phyloP scores from a whole-genome alignment of 2,329 filamentous ascomycete genomes.

The Magnaporthiopsis rhizophila region DNA sequence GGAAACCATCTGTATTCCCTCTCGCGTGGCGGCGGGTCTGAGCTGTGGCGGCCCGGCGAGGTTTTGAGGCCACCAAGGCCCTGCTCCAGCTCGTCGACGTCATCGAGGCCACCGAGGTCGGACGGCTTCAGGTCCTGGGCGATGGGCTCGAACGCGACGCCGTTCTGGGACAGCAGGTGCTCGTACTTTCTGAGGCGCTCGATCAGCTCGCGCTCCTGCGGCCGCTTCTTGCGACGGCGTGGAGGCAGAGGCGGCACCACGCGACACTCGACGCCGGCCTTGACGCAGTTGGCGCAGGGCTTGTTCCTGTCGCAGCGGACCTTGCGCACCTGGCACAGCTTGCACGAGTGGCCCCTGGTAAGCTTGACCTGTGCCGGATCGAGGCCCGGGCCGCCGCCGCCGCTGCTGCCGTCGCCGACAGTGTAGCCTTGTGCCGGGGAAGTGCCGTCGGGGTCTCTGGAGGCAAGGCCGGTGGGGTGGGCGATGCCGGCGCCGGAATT shows the following conservation, averaged over 20 bases:
- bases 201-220: slow-evolving; percentile 62
- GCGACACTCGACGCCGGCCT: slow-evolving; percentile 52
- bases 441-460: neutral
- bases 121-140: slow-evolving; percentile 40
- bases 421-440: slow-evolving; percentile 8
- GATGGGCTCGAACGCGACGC: slow-evolving; percentile 61
- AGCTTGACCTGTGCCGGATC: slow-evolving; percentile 43
- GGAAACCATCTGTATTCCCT: slow-evolving; percentile 37
- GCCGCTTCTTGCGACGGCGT: slow-evolving; percentile 51
- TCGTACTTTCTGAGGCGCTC: slow-evolving; percentile 65
- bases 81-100: slow-evolving; percentile 48
- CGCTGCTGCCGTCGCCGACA: slow-evolving; percentile 20
- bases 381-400: slow-evolving; percentile 12
- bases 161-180: slow-evolving; percentile 53
- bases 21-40: neutral
- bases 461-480: neutral
- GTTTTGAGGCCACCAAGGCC: slow-evolving; percentile 48
- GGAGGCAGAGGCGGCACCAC: slow-evolving; percentile 50
- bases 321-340: slow-evolving; percentile 69
- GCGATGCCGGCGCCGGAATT: neutral
- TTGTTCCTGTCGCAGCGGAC: slow-evolving; percentile 66
- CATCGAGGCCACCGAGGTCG: slow-evolving; percentile 29
- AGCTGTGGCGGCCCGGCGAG: slow-evolving; percentile 26
- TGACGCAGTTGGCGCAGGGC: slow-evolving; percentile 63
- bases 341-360: slow-evolving; percentile 55